Evolutionary conservation across 345 rosid genomes (phyloP), one percentile per base, ranked within the genome.

Genomic region (Rubroshorea leprosula): DNA sequence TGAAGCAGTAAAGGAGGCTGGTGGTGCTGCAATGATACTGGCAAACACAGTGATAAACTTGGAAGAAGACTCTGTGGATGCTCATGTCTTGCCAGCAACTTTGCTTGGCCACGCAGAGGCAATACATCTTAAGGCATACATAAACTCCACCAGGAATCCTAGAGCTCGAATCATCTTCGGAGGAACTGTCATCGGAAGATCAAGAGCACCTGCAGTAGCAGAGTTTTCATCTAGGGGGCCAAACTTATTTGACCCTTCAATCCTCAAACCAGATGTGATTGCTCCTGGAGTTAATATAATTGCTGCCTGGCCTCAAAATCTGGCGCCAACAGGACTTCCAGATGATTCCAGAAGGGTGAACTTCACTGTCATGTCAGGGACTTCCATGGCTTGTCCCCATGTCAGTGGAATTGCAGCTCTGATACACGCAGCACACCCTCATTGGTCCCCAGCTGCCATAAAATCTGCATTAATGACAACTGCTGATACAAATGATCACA

Each of bases 311-410:
- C 96, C 98, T 21, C 97, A 83, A 58, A 92, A 89, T 68, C 66
- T 92, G 16, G 97, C 93, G 27, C 97, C 98, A 10, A 75, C 82
- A 0, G 78, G 85, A 18, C 91, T 89, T 66, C 86, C 86, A 13
- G 89, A 83, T 55, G 98, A 89, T 68, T 23, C 83, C 17, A 82
- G 98, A 71, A 89, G 94, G 66, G 90, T 76, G 60, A 86, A 92
- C 68, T 92, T 92, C 80, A 81, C 93, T 0, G 86, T 92, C 5
- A 86, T 86, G 95, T 89, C 98, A 0, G 97, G 98, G 23, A 92
- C 98, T 57, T 92, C 98, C 70, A 92, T 92, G 98, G 80, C 98
- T 44, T 92, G 98, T 66, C 98, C 98, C 47, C 97, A 92, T 58
- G 89, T 76, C 59, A 85, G 94, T 7, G 98, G 98, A 13, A 80